Conservation (phyloP, 2,329 filamentous ascomycete species). For the Rachicladosporium sp. region DNA sequence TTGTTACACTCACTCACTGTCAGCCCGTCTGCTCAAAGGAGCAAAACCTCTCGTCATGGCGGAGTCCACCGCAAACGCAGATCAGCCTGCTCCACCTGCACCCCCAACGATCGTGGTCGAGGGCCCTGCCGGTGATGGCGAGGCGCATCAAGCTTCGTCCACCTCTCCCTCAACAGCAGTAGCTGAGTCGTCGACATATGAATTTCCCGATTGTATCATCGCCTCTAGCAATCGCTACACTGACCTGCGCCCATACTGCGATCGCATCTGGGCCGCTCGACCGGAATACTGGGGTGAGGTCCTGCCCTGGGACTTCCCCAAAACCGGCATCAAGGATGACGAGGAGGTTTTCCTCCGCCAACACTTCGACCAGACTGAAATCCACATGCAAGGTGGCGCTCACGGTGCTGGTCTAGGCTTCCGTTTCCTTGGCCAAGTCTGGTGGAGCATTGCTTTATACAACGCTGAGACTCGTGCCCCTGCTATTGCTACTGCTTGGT, state of each 20-base stretch:
- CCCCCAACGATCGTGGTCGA: no score
- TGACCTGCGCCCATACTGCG: slow-evolving; percentile 20
- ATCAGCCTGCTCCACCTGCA: no score
- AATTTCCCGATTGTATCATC: slow-evolving; percentile 12
- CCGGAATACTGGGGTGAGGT: slow-evolving; percentile 15
- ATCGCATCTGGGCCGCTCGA: slow-evolving; percentile 15
- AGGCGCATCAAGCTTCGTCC: no score
- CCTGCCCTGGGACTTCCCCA: slow-evolving; percentile 23
- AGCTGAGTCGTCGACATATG: slow-evolving; percentile 39
- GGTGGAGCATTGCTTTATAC: slow-evolving; percentile 19
- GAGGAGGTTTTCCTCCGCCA: slow-evolving; percentile 21
- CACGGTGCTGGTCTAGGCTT: slow-evolving; percentile 12
- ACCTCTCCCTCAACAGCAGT: no score
- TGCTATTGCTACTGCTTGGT: slow-evolving; percentile 14
- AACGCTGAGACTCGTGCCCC: slow-evolving; percentile 18
- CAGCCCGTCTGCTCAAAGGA: no score
- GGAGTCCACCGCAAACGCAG: no score
- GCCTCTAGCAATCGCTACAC: slow-evolving; percentile 17
- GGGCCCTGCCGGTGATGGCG: no score
- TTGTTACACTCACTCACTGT: no score
- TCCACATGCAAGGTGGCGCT: slow-evolving; percentile 18
- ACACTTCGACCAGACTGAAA: slow-evolving; percentile 16
- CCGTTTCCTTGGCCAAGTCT: slow-evolving; percentile 25
- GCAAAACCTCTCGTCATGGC: no score
- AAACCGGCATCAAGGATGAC: slow-evolving; percentile 12